Conservation (phyloP, 257 asterid genomes). For the Nicotiana benthamiana region DNA sequence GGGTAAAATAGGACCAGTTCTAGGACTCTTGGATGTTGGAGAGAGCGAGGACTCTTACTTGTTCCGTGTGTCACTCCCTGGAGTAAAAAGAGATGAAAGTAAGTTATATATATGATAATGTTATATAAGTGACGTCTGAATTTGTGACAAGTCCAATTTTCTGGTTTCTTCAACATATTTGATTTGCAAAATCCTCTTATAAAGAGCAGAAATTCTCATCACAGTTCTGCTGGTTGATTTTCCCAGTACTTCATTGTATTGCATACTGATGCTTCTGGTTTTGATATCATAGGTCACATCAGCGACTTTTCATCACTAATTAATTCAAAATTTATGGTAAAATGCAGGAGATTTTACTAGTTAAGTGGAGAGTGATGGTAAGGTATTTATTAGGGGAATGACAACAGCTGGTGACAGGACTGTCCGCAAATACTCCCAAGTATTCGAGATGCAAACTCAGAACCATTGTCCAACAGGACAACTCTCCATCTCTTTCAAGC, state of each 20-base stretch:
- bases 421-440: slow-evolving; percentile 38
- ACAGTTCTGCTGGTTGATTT: not conserved
- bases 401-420: slow-evolving; percentile 51
- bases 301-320: not conserved
- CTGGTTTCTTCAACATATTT: not conserved
- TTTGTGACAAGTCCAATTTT: not conserved
- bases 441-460: slow-evolving; percentile 67
- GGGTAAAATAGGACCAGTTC: slow-evolving; percentile 56
- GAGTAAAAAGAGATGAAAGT: slow-evolving; percentile 82
- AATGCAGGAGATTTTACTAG: slow-evolving; percentile 68
- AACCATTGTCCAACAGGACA: slow-evolving; percentile 74
- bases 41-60: slow-evolving; percentile 66
- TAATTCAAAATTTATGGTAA: not conserved
- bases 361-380: slow-evolving; percentile 69
- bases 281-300: not conserved
- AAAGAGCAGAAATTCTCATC: not conserved
- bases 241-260: not conserved
- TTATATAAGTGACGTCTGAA: not conserved
- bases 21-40: slow-evolving; percentile 69
- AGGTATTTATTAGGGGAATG: slow-evolving; percentile 57
- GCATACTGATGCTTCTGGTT: not conserved
- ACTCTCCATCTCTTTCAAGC: slow-evolving; percentile 61
- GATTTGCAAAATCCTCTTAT: not conserved
- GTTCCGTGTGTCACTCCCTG: slow-evolving; percentile 87
- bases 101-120: slow-evolving; percentile 15